Base-by-base conservation (phyloP, 1,284 basidiomycete genomes). In the Hypsizygus ulmarius region DNA sequence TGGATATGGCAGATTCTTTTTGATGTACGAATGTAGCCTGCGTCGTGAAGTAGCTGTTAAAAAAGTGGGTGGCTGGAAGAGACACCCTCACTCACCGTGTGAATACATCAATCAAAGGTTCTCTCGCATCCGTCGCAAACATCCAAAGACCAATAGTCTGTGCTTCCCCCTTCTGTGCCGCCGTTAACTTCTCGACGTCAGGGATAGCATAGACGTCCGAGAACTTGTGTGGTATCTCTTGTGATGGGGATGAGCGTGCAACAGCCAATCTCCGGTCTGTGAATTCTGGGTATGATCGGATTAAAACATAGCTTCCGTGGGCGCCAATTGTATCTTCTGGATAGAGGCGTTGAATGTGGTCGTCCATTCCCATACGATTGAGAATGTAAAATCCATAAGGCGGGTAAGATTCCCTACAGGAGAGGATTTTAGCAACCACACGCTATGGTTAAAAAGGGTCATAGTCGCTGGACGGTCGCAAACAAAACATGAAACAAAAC, bases 341-440 rank as follows among this genome's bases (percentile, higher is more conserved):
- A 55, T 84, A 83, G 37, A 95, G 70, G 33, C 80, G 78, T 45
- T 88, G 84, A 45, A 82, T 78, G 61, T 90, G 90, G 64, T 93
- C 92, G 42, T 90, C 84, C 63, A 82, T 83, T n/a, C 89, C 90
- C 62, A 87, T 82, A 39, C 92, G 82, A 64, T 95, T 95, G 56
- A 94, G 74, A 50, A 94, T 84, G 65, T 90, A 93, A 63, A 93
- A 84, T 8, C 90, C 91, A 62, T 93, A 92, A 32, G 82, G 82
- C 0, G 92, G 91, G 64, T 87, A 86, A 19, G 77, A 71, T 47
- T 80, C 72, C 57, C 82, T 84, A 57, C 7, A 18, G 27, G 12
- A 36, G 32, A 19, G 28, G 12, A 28, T 39, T 27, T 30, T 14
- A 5, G 40, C 21, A 10, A 50, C 46, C 21, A 40, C 32, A 34